Base-by-base conservation (phyloP, 257 asterid species). In the Lycium barbarum region DNA sequence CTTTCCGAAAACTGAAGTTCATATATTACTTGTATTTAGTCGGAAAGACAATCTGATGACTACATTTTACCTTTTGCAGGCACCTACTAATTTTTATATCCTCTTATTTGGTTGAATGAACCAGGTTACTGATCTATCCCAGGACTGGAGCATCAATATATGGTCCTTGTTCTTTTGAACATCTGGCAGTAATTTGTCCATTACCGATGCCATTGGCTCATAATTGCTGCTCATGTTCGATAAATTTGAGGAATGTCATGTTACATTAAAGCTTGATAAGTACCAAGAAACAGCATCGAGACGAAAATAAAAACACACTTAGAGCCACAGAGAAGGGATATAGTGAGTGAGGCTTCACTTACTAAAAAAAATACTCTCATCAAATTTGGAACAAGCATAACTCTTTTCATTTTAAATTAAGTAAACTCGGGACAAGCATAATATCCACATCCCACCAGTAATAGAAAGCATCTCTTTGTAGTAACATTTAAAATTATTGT, bases 401-500 rank as follows among this genome's bases (percentile, higher is more conserved):
- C 45, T 70, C 59, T 73, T 22, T 53, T 70, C 2, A 15, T 78
- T 4, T 7, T 7, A 14, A 7, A 33, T 26, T 51, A 26, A 7
- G 49, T 26, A 14, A 53, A 78, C 17, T 51, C 40, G 2, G 62
- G 14, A 78, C 49, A 74, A 74, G 62, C 61, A 74, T 74, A 49
- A 74, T 47, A 74, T 49, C 62, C 81, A 49, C 13, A 74, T 74
- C 62, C 62, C 81, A 22, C 61, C 20, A 49, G 40, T 12, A 7
- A 74, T 13, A 74, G 12, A 49, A 49, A 40, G 81, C 22, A 22
- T 49, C 20, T n/a, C 81, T 73, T 73, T 20, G 81, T 73, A 73
- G 61, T 12, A 49, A 74, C 13, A 62, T 12, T 22, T 65, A 49
- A 40, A 76, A 13, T 26, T 76, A 7, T 51, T 76, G 63, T 51